These are phyloP conservation scores for Kwoniella shivajii DNA, from an alignment of 1,284 basidiomycete genomes.

Conservation along the genomic window DNA sequence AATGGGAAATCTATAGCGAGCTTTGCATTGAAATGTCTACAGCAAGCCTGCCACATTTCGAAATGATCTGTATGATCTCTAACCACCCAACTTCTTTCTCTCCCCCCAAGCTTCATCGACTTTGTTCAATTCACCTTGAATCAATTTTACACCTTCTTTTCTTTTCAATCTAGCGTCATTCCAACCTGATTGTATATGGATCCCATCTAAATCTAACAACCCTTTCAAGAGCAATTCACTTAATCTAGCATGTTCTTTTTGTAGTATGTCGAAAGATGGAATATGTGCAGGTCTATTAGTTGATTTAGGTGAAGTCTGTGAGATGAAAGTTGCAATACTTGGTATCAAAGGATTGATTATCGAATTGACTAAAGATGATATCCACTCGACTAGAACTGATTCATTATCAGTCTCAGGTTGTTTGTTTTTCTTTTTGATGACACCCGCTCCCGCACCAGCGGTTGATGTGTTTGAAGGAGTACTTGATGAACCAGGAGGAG, in stretches of 20 bases:
- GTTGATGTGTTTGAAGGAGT: slow-evolving; percentile 4
- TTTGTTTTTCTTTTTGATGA: slow-evolving; percentile 47
- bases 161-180: slow-evolving; percentile 54
- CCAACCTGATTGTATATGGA: slow-evolving; percentile 53
- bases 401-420: slow-evolving; percentile 51
- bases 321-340: slow-evolving; percentile 40
- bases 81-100: slow-evolving; percentile 45
- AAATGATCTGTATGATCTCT: too few relatives aligned
- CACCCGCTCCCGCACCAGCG: neutral
- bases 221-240: slow-evolving; percentile 55
- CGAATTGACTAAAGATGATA: slow-evolving; percentile 34
- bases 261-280: slow-evolving; percentile 45
- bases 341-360: slow-evolving; percentile 41
- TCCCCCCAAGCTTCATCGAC: slow-evolving; percentile 56
- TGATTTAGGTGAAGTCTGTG: slow-evolving; percentile 35
- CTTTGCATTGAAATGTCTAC: too few relatives aligned
- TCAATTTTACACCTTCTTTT: slow-evolving; percentile 55
- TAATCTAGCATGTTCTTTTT: slow-evolving; percentile 52
- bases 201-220: slow-evolving; percentile 56
- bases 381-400: slow-evolving; percentile 48
- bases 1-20: too few relatives aligned
- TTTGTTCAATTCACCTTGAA: slow-evolving; percentile 54
- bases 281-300: slow-evolving; percentile 41
- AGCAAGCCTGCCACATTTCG: too few relatives aligned
- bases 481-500: slow-evolving; percentile 20